These are phyloP conservation scores for Pyricularia sp. DNA, from an alignment of 2,329 filamentous ascomycete species.

Conservation along the genomic window DNA sequence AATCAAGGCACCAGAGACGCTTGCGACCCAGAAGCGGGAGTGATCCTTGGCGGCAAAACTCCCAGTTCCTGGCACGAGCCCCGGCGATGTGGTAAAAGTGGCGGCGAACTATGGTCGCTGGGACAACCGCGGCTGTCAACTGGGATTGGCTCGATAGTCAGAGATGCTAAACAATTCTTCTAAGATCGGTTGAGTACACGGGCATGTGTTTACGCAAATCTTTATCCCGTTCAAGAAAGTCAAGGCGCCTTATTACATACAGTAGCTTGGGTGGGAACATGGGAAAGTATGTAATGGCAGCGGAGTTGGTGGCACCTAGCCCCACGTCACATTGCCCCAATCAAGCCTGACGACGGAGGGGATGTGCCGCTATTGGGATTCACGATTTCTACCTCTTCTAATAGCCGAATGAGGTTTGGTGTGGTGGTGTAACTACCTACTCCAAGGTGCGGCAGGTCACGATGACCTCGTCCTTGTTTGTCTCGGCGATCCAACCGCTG, in stretches of 20 bases:
- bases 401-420: background rate
- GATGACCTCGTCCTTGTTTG: background rate
- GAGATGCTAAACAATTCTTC: background rate
- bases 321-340: background rate
- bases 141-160: background rate
- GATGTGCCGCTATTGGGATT: no score
- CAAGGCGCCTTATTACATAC: background rate
- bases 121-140: background rate
- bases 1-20: background rate
- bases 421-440: no score
- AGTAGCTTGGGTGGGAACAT: no score
- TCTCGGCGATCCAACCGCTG: background rate
- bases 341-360: background rate
- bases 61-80: background rate
- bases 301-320: background rate
- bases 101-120: background rate
- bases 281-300: no score
- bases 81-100: background rate
- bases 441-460: background rate
- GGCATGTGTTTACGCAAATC: background rate
- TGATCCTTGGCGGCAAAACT: background rate
- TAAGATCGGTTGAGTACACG: background rate
- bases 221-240: background rate
- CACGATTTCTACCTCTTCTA: no score
- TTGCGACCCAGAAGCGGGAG: background rate